phyloP scores from a whole-genome alignment of 352 stramenopile genomes.

The Globisporangium perplexum region DNA sequence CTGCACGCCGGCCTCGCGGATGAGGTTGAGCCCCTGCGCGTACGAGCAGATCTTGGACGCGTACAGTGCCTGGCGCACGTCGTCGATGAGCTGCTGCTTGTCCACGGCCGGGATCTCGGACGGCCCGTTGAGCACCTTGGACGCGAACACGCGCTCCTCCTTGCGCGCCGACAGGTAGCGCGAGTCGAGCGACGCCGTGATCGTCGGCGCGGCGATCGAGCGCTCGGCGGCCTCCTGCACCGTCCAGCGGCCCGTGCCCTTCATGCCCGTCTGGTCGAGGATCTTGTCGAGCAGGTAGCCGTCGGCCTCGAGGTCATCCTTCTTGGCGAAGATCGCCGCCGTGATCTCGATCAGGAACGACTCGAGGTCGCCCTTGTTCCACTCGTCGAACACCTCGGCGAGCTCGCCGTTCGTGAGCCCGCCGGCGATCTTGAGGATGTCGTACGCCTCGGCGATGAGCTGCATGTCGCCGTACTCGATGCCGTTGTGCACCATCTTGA shows the following conservation, averaged over 20 bases:
- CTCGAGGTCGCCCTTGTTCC: conserved; percentile 96
- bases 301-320: conserved; percentile 91
- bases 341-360: conserved; percentile 99
- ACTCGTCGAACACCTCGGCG: conserved; percentile 92
- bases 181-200: conserved; percentile 95
- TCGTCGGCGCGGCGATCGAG: conserved; percentile 95
- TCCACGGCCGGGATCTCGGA: conserved; percentile 89
- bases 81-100: conserved; percentile 95
- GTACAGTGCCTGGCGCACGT: conserved; percentile 96
- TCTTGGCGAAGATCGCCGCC: conserved; percentile 95
- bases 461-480: conserved; percentile 99
- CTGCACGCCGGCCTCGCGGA: conserved; percentile 91
- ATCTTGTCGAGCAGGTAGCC: conserved; percentile 94
- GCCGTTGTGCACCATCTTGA: conserved; percentile 99
- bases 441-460: conserved; percentile 98
- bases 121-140: conserved; percentile 92
- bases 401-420: conserved; percentile 91
- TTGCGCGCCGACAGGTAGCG: conserved; percentile 96
- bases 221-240: conserved; percentile 95
- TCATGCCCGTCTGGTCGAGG: conserved; percentile 99
- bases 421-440: conserved; percentile 93
- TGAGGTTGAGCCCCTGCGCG: conserved; percentile 95
- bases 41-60: conserved; percentile 99
- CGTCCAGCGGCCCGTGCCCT: conserved; percentile 97
- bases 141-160: conserved; percentile 92